Percentiles rank a stretch among this genome's conserved stretches.
phyloP scores from a whole-genome alignment of 257 asterid species.

The Rehmannia glutinosa region DNA sequence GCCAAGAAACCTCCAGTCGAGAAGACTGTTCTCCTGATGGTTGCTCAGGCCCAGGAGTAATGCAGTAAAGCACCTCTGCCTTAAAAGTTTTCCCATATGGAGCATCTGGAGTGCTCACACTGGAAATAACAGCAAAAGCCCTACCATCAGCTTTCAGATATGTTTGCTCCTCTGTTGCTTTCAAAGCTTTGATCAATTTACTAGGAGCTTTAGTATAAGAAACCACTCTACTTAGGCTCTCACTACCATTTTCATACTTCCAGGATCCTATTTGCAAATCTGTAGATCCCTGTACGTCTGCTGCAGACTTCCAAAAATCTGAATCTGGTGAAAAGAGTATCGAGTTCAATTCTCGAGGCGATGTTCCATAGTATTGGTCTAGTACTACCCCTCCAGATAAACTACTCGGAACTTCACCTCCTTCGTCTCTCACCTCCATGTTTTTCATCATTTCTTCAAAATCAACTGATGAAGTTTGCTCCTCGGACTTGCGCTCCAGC shows the following conservation, averaged over 20 bases:
- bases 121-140: constrained; percentile 56
- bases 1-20: constrained; percentile 78
- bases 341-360: constrained; percentile 67
- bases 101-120: constrained; percentile 93
- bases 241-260: constrained; percentile 67
- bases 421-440: constrained; percentile 63
- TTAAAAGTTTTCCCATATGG: constrained; percentile 81
- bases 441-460: constrained; percentile 66
- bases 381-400: constrained; percentile 78
- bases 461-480: constrained; percentile 40
- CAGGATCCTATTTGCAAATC: constrained; percentile 76
- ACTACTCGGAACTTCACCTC: constrained; percentile 56
- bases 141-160: constrained; percentile 81
- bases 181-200: constrained; percentile 76
- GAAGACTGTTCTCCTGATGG: constrained; percentile 83
- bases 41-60: constrained; percentile 81
- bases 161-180: constrained; percentile 82
- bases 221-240: constrained; percentile 56
- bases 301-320: constrained; percentile 42
- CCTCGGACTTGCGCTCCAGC: constrained; percentile 44
- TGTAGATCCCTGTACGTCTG: constrained; percentile 66
- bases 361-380: constrained; percentile 57
- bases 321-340: constrained; percentile 78
- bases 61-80: constrained; percentile 78
- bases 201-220: constrained; percentile 73